Base-by-base conservation (phyloP, 2,329 filamentous ascomycete species). In the Zymoseptoria brevis region DNA sequence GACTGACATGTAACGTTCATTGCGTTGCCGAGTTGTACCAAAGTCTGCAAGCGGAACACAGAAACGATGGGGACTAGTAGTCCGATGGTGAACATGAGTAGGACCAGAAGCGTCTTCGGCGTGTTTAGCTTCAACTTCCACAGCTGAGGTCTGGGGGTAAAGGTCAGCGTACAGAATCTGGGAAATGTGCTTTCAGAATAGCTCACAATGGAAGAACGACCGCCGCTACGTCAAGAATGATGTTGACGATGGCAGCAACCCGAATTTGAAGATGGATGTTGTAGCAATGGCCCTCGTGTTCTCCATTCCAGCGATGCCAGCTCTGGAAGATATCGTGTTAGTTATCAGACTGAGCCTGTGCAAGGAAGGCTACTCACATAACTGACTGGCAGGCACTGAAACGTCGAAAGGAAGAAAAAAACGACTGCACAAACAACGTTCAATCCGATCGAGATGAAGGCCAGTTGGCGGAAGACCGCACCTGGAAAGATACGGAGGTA, bases 81-180 rank as follows among this genome's bases (percentile, higher is more conserved):
- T 13, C 62, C 62, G 4, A 62, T 58, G 24, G 60, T 55, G 51
- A 64, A 64, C 62, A 64, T 64, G 13, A 64, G 19, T 57, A 62
- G 61, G 3, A 64, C 57, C 4, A 64, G 24, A 4, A 58, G 22
- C 50, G 62, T 64, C 49, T 64, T 64, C 13, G 58, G 57, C n/a
- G 19, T 54, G 19, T 62, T 60, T 0, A 64, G 52, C 7, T 64
- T 61, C 60, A 65, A 57, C 1, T 48, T 55, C 62, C 62, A 64
- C 21, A 64, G 51, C 57, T 61, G 55, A 13, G 62, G 62, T 22
- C 26, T 29, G 8, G 26, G 8, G 26, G 26, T 29, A 29, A 29
- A 29, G 26, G 26, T 29, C 8, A 29, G 26, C 26, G 8, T 29
- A 8, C 26, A 29, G 26, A 29, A 29, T 29, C 26, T 29, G 8